Evolutionary conservation across 331 rosid species (phyloP).

Genomic region (Quercus lobata): DNA sequence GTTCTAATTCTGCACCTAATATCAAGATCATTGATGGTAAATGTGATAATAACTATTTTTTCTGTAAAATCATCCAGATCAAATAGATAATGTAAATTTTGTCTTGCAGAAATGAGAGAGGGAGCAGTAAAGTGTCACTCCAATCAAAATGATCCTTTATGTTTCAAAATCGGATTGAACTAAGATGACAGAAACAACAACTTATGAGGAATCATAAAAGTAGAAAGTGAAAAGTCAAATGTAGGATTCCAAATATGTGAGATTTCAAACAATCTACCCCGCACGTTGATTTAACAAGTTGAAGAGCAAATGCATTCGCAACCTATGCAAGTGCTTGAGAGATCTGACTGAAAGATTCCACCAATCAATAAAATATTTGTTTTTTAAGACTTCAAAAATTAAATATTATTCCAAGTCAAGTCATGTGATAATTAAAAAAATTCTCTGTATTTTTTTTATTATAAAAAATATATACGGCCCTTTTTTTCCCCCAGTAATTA

Average conservation of each 20-base stretch:
- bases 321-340: too few relatives aligned
- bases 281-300: not conserved
- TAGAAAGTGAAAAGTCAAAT: not conserved
- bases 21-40: not conserved
- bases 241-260: not conserved
- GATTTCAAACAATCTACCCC: not conserved
- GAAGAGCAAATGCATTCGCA: too few relatives aligned
- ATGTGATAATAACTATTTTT: not conserved
- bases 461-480: too few relatives aligned
- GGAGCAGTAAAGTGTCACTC: not conserved
- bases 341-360: too few relatives aligned
- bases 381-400: too few relatives aligned
- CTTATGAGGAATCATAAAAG: not conserved
- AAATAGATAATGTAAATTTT: not conserved
- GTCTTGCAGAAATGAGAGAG: not conserved
- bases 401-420: too few relatives aligned
- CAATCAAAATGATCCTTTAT: not conserved
- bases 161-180: not conserved
- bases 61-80: not conserved
- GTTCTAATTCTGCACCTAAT: too few relatives aligned
- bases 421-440: too few relatives aligned
- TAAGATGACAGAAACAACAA: not conserved
- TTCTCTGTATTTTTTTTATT: too few relatives aligned
- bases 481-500: too few relatives aligned
- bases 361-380: too few relatives aligned